phyloP scores from a whole-genome alignment of 768 basidiomycete species.

The Tremella fuciformis region DNA sequence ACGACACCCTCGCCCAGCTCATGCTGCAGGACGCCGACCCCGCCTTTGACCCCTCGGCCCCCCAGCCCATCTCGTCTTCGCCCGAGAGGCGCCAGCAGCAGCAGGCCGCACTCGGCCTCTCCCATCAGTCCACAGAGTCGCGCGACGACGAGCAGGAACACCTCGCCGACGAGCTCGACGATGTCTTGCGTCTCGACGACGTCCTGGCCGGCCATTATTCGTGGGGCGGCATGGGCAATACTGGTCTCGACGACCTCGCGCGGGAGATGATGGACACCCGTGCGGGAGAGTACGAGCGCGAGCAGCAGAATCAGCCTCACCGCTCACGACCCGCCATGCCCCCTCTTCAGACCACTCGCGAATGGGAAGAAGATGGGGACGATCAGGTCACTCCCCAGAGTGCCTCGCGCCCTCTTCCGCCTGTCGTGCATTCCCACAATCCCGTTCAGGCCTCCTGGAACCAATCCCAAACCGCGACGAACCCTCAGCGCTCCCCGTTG shows the following conservation, averaged over 20 bases:
- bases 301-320: constrained; percentile 5
- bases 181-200: constrained; percentile 20
- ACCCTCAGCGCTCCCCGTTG: too few species aligned
- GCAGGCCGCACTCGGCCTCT: constrained; percentile 37
- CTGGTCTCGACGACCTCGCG: constrained; percentile 35
- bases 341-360: neutral
- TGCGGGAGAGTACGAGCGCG: constrained; percentile 10
- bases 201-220: constrained; percentile 14
- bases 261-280: constrained; percentile 35
- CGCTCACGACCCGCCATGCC: too few species aligned
- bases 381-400: too few species aligned
- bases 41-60: neutral
- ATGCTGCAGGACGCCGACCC: neutral
- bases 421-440: too few species aligned
- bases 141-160: constrained; percentile 2
- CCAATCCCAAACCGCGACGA: too few species aligned
- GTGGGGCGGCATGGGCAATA: constrained; percentile 9
- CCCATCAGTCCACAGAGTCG: constrained; percentile 43
- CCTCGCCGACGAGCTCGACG: constrained; percentile 10
- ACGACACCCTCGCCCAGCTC: constrained; percentile 17
- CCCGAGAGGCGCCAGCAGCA: neutral
- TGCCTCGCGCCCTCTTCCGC: too few species aligned
- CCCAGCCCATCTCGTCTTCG: too few species aligned
- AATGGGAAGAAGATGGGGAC: too few species aligned
- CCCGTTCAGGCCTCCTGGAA: too few species aligned